phyloP scores from a whole-genome alignment of 75 land plant species.

The Pinus albicaulis region DNA sequence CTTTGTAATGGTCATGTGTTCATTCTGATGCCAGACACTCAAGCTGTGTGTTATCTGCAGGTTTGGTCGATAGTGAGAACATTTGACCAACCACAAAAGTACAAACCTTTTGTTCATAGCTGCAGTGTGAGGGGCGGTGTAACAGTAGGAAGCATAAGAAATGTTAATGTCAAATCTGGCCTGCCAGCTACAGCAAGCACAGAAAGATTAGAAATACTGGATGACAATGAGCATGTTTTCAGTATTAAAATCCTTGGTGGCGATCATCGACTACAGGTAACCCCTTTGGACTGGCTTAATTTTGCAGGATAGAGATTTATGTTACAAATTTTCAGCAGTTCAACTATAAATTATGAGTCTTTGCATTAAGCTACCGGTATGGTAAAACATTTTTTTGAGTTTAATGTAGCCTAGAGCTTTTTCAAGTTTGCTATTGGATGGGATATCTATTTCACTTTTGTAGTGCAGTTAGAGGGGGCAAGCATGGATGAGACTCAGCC shows the following conservation, averaged over 20 bases:
- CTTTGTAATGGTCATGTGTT: too few relatives aligned
- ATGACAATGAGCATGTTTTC: slow-evolving; percentile 59
- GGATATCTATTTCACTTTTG: too few relatives aligned
- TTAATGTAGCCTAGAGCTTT: too few relatives aligned
- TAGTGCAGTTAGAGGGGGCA: too few relatives aligned
- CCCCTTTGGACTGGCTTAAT: not conserved
- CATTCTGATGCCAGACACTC: too few relatives aligned
- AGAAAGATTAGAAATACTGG: slow-evolving; percentile 63
- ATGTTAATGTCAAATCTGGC: slow-evolving; percentile 69
- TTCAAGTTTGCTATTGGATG: too few relatives aligned
- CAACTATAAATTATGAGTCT: too few relatives aligned
- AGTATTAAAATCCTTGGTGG: slow-evolving; percentile 57
- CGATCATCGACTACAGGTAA: slow-evolving; percentile 8
- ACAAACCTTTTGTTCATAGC: slow-evolving; percentile 69
- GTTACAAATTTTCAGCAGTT: too few relatives aligned
- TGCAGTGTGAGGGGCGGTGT: slow-evolving; percentile 54
- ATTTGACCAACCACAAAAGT: slow-evolving; percentile 78
- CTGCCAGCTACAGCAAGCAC: slow-evolving; percentile 74
- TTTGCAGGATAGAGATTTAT: too few relatives aligned
- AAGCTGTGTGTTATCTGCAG: slow-evolving; percentile 16
- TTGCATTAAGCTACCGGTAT: too few relatives aligned
- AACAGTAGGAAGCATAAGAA: slow-evolving; percentile 53
- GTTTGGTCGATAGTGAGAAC: slow-evolving; percentile 85
- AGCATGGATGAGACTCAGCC: too few relatives aligned
- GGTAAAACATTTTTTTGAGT: too few relatives aligned